Percentiles rank a stretch among this genome's conserved stretches.
Conservation (phyloP, 2,329 filamentous ascomycete genomes). For the Epichloe amarillans region DNA sequence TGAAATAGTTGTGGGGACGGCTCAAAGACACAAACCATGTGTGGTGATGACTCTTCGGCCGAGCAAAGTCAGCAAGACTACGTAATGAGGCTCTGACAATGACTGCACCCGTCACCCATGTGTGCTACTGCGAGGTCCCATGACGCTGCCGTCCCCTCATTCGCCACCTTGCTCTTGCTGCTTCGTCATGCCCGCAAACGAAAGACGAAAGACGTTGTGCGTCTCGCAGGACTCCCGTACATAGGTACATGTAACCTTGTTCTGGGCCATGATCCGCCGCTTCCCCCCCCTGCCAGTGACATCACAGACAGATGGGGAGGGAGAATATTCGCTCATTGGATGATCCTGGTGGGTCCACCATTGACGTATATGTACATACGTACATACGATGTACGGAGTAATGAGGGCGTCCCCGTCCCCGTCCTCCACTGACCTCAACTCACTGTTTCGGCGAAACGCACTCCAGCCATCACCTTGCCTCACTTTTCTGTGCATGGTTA, state of each 20-base stretch:
- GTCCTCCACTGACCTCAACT: slow-evolving; percentile 2
- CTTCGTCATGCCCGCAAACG: background rate
- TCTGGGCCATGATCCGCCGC: background rate
- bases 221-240: background rate
- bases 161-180: background rate
- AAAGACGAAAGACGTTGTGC: background rate
- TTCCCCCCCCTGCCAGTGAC: background rate
- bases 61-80: background rate
- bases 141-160: background rate
- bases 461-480: background rate
- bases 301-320: background rate
- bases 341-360: background rate
- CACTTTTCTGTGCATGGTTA: background rate
- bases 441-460: slow-evolving; percentile 1
- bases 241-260: background rate
- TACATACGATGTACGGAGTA: too few species aligned
- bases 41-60: too few species aligned
- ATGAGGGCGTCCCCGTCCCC: too few species aligned
- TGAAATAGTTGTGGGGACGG: background rate
- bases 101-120: background rate
- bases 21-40: background rate
- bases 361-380: background rate
- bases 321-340: background rate
- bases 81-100: background rate
- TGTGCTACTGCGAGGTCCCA: background rate